Evolutionary conservation across 495 filamentous ascomycete species (phyloP), one percentile per base, ranked within the genome.

Genomic region (Lepidopterella palustris): DNA sequence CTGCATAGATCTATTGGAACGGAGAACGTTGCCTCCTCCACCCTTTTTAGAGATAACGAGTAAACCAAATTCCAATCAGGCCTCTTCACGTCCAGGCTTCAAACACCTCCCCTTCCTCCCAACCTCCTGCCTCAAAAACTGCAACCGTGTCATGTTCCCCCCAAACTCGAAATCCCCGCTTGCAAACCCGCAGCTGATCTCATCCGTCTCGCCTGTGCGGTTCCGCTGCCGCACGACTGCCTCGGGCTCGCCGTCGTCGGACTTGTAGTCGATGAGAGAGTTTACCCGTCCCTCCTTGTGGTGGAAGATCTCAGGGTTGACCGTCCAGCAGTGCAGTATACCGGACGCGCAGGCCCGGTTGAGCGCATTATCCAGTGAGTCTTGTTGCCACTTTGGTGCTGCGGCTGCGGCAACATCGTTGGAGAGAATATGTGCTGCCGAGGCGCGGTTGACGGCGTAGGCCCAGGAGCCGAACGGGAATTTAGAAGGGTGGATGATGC

Each of bases 391-490:
- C 61, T 47, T 59, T 49, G n/a, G 42, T 64, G 28, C 63, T 21
- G 9, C n/a, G n/a, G 45, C 15, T 13, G n/a, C 23, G 1, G n/a
- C 45, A 21, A 49, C 63, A 18, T 66, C 63, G 32, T 63, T 53
- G 26, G 45, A 15, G 13, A 69, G 61, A 6, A 72, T 60, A n/a
- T 57, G 49, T 5, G 18, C 32, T 1, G 70, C 70, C 0, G 63
- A 64, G 45, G 59, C 55, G 13, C 66, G 62, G 0, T 67, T 72
- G 55, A 79, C 64, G 18, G 73, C 77, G 64, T 75, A 78, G 3
- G 68, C 77, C 60, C 78, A 78, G 23, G 73, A 73, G 59, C 77
- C 78, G 28, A 79, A 70, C 1, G 76, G 74, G 39, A 64, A 65
- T 2, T 61, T 25, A 5, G 72, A 71, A 21, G 58, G 45, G 61